Evolutionary conservation across 2,329 filamentous ascomycete species (phyloP).

Genomic region (Nakataea oryzae): DNA sequence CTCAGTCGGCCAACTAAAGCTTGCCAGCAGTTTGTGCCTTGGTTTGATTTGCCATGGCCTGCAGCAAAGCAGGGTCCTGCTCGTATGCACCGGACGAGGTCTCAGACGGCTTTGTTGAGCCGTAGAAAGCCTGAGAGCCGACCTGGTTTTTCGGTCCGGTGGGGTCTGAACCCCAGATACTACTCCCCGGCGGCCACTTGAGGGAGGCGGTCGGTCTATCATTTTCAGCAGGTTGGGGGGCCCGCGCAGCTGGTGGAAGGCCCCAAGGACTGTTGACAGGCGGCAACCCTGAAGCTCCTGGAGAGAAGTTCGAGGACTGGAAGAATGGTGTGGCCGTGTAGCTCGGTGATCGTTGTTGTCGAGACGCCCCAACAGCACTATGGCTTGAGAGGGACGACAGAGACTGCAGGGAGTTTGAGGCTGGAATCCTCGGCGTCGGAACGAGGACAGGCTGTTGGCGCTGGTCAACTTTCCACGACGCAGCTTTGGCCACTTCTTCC

Average conservation of each 20-base stretch:
- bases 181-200: conserved; percentile 11
- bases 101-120: not conserved
- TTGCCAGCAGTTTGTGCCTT: not conserved
- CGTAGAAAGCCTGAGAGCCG: not conserved
- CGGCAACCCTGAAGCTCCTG: conserved; percentile 17
- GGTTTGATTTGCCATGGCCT: not conserved
- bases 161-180: conserved; percentile 9
- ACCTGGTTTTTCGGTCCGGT: not conserved
- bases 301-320: conserved; percentile 17
- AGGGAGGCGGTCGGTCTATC: not conserved
- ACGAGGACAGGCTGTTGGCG: not conserved
- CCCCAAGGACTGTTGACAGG: conserved; percentile 21
- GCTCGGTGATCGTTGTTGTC: not conserved
- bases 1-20: not conserved
- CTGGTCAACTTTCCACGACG: not conserved
- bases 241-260: conserved; percentile 8
- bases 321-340: conserved; percentile 6
- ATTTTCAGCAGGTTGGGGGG: not conserved
- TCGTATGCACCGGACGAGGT: not conserved
- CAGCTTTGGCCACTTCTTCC: conserved; percentile 1
- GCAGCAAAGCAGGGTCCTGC: not conserved
- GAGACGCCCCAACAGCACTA: not conserved
- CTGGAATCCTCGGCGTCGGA: not conserved
- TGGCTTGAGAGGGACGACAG: not conserved
- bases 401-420: not conserved